A percentile compares a stretch with the other conserved stretches of the same genome.
Evolutionary conservation across 495 filamentous ascomycete species (phyloP).

Genomic region (Elasticomyces elasticus): DNA sequence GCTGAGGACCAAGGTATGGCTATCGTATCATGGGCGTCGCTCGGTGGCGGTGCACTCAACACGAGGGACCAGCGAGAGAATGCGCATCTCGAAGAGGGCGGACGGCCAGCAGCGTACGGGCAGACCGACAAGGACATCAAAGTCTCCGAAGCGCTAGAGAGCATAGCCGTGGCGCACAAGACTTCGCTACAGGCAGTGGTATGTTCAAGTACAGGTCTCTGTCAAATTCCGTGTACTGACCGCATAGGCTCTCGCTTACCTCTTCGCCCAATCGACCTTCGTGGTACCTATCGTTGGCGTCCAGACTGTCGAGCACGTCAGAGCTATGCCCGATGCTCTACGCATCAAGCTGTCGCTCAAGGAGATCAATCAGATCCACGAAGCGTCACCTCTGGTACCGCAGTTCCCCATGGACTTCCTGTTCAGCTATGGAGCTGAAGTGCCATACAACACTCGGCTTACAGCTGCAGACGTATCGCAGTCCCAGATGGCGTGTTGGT

Average conservation of each 20-base stretch:
- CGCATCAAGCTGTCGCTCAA: slow-evolving; percentile 1
- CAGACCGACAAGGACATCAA: neutral
- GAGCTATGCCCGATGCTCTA: slow-evolving; percentile 5
- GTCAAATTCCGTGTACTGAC: neutral
- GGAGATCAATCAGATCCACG: slow-evolving; percentile 1
- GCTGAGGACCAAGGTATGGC: neutral
- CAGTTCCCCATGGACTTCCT: slow-evolving; percentile 8
- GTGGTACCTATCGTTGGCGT: slow-evolving; percentile 10
- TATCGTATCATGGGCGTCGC: slow-evolving; percentile 6
- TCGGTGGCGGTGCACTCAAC: slow-evolving; percentile 1
- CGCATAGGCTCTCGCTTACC: slow-evolving; percentile 6
- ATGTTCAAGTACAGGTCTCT: neutral
- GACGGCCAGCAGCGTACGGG: neutral
- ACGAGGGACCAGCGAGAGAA: slow-evolving; percentile 1
- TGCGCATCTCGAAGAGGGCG: neutral
- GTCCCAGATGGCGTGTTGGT: no score
- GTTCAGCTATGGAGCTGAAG: slow-evolving; percentile 1
- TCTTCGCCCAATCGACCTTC: slow-evolving; percentile 8
- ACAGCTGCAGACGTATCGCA: no score
- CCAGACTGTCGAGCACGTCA: slow-evolving; percentile 9
- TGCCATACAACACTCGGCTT: no score
- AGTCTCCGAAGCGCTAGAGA: slow-evolving; percentile 1
- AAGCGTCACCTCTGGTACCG: neutral
- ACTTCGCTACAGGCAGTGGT: slow-evolving; percentile 4
- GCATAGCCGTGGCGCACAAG: neutral